A percentile compares a stretch with the other conserved stretches of the same genome.
These are phyloP conservation scores for Draba incana DNA, from an alignment of 345 rosid species.

Conservation along the genomic window DNA sequence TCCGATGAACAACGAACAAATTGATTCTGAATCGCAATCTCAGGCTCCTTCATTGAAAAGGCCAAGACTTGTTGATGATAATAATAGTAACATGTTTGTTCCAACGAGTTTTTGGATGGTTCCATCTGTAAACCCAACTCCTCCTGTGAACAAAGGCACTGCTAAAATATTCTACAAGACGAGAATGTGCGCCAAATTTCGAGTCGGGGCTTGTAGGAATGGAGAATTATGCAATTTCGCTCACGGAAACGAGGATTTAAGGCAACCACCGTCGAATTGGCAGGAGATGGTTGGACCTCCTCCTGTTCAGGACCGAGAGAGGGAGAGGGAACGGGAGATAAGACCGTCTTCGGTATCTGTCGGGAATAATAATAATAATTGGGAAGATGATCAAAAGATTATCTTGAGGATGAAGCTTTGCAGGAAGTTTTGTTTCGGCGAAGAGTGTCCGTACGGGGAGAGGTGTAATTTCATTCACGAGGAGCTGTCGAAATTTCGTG, in stretches of 20 bases:
- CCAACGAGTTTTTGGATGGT: slow-evolving; percentile 32
- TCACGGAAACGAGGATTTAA: slow-evolving; percentile 84
- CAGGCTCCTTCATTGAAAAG: slow-evolving; percentile 55
- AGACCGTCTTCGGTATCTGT: slow-evolving; percentile 41
- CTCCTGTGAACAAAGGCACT: slow-evolving; percentile 65
- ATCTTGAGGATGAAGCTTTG: slow-evolving; percentile 96
- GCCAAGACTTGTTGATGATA: slow-evolving; percentile 66
- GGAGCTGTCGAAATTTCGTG: slow-evolving; percentile 78
- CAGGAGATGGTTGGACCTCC: slow-evolving; percentile 77
- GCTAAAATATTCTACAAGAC: slow-evolving; percentile 90
- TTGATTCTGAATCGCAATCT: slow-evolving; percentile 46
- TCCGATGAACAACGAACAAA: slow-evolving; percentile 49
- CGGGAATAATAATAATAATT: slow-evolving; percentile 50
- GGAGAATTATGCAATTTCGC: slow-evolving; percentile 95
- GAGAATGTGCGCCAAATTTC: slow-evolving; percentile 78
- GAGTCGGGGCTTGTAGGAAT: slow-evolving; percentile 68
- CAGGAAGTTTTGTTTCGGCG: slow-evolving; percentile 89
- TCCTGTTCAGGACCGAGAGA: slow-evolving; percentile 37
- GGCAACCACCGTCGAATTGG: slow-evolving; percentile 96
- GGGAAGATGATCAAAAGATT: slow-evolving; percentile 94
- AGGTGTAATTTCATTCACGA: slow-evolving; percentile 95
- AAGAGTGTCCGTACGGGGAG: slow-evolving; percentile 94
- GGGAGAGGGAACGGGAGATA: slow-evolving; percentile 30
- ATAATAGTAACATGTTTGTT: slow-evolving; percentile 48
- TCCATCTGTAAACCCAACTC: slow-evolving; percentile 33